These are phyloP conservation scores for Puccinia hordei DNA, from an alignment of 1,284 basidiomycete genomes.

Conservation along the genomic window DNA sequence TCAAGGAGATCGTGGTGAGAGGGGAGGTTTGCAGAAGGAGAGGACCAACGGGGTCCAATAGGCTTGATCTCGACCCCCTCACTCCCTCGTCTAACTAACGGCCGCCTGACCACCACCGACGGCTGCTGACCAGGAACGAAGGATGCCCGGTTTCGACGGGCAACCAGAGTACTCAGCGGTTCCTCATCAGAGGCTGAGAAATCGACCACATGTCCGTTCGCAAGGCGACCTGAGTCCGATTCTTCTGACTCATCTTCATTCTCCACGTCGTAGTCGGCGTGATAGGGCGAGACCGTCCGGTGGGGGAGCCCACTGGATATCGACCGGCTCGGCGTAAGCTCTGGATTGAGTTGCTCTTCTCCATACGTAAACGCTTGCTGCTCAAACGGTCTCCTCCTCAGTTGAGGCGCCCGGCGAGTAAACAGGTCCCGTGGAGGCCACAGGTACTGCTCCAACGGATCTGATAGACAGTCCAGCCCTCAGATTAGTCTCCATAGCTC, in stretches of 20 bases:
- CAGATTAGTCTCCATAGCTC: background rate
- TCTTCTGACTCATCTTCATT: conserved; percentile 4
- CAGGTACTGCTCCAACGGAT: conserved; percentile 53
- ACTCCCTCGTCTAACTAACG: conserved; percentile 68
- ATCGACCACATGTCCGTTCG: background rate
- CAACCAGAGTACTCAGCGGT: conserved; percentile 15
- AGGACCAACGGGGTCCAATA: conserved; percentile 49
- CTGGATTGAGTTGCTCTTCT: conserved; percentile 53
- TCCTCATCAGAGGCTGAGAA: conserved; percentile 3
- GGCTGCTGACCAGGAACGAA: background rate
- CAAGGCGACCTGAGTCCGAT: conserved; percentile 13
- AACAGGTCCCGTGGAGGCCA: conserved; percentile 55
- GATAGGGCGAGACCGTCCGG: conserved; percentile 44
- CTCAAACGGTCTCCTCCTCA: background rate
- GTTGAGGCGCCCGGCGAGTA: conserved; percentile 25
- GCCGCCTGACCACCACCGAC: background rate
- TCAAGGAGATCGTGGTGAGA: background rate
- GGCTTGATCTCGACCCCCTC: conserved; percentile 73
- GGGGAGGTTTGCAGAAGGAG: too few species aligned
- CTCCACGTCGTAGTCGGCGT: conserved; percentile 42
- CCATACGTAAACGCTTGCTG: conserved; percentile 56
- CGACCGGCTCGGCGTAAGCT: conserved; percentile 25
- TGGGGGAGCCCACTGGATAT: background rate
- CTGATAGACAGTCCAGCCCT: conserved; percentile 39
- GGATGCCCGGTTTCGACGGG: background rate